Evolutionary conservation across 1,139 yeast genomes (phyloP).

Genomic region (Barnettozyma hawaiiensis): DNA sequence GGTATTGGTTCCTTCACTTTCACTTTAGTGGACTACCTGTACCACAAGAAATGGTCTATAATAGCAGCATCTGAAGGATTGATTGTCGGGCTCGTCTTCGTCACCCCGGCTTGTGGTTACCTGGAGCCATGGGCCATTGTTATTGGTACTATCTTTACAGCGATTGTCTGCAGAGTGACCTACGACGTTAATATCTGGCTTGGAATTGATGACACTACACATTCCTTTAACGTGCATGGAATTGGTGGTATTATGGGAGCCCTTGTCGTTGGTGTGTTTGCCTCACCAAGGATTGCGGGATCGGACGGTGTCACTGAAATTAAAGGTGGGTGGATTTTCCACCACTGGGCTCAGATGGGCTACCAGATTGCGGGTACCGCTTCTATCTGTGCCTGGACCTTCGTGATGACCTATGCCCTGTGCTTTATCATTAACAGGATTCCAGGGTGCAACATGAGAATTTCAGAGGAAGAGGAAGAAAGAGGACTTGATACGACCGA

Average conservation of each 20-base stretch:
- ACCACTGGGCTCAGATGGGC: constrained; percentile 45
- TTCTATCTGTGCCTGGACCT: constrained; percentile 38
- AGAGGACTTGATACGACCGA: constrained; percentile 44
- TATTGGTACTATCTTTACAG: constrained; percentile 39
- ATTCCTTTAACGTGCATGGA: constrained; percentile 44
- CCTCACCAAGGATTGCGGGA: constrained; percentile 41
- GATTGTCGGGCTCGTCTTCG: constrained; percentile 44
- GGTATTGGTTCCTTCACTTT: constrained; percentile 37
- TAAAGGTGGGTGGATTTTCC: constrained; percentile 47
- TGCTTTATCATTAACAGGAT: constrained; percentile 40
- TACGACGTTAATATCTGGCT: constrained; percentile 37
- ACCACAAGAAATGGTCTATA: constrained; percentile 39
- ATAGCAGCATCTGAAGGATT: constrained; percentile 46
- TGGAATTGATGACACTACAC: constrained; percentile 43
- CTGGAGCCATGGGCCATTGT: constrained; percentile 46
- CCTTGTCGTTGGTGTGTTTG: constrained; percentile 40
- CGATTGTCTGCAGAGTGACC: constrained; percentile 35
- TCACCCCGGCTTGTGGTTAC: constrained; percentile 48
- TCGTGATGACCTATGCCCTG: constrained; percentile 35
- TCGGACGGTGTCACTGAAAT: constrained; percentile 43
- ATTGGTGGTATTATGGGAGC: constrained; percentile 44
- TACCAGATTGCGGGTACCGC: constrained; percentile 43
- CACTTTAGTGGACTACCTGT: constrained; percentile 31
- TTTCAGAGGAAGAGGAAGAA: constrained; percentile 38
- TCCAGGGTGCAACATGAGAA: constrained; percentile 42